A percentile compares a stretch with the other conserved stretches of the same genome.
Evolutionary conservation across 192 early-diverging fungal genomes (phyloP).

Genomic region (Coemansia pectinata): DNA sequence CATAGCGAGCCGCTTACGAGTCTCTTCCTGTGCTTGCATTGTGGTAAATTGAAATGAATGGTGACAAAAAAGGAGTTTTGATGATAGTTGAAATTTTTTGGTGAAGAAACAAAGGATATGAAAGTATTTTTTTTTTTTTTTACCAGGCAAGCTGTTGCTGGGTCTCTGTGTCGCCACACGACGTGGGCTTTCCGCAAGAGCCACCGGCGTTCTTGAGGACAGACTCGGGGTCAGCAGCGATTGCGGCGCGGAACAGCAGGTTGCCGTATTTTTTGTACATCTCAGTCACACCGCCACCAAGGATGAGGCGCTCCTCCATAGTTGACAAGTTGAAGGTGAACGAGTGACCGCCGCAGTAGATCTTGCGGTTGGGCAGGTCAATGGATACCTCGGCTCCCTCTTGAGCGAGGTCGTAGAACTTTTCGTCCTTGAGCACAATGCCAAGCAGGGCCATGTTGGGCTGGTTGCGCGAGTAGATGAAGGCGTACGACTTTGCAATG

Average conservation of each 20-base stretch:
- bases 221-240: conserved; percentile 60
- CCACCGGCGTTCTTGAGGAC: conserved; percentile 50
- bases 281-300: conserved; percentile 74
- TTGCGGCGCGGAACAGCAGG: conserved; percentile 71
- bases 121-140: not conserved
- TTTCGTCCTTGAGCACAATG: conserved; percentile 69
- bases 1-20: conserved; percentile 42
- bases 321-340: conserved; percentile 66
- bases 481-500: conserved; percentile 79
- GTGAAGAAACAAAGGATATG: not conserved
- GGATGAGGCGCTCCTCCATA: conserved; percentile 75
- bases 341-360: conserved; percentile 59
- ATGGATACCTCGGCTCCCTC: conserved; percentile 73
- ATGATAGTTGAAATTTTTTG: not conserved
- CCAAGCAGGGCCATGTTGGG: conserved; percentile 81
- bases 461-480: conserved; percentile 84
- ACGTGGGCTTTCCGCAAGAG: conserved; percentile 42
- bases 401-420: conserved; percentile 73
- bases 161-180: conserved; percentile 45
- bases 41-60: not conserved
- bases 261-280: conserved; percentile 80
- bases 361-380: conserved; percentile 66
- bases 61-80: not conserved
- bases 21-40: conserved; percentile 12
- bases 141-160: conserved; percentile 54